phyloP scores from a whole-genome alignment of 2,329 filamentous ascomycete species.

The Grosmannia huntii region DNA sequence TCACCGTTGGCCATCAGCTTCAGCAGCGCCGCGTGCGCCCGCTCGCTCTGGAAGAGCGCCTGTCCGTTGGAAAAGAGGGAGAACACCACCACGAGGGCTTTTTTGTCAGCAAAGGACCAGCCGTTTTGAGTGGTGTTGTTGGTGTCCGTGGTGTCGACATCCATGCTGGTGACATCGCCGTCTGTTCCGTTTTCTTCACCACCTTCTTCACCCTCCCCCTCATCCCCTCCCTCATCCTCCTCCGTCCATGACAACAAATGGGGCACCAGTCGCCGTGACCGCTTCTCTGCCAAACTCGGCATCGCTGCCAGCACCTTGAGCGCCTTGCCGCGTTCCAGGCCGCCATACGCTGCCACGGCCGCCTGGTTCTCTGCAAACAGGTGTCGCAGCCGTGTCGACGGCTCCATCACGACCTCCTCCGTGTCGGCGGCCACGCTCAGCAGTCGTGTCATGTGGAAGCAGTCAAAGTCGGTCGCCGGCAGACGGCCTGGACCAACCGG shows the following conservation, averaged over 20 bases:
- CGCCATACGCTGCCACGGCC: constrained; percentile 33
- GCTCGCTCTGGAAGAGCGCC: constrained; percentile 63
- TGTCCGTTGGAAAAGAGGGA: constrained; percentile 76
- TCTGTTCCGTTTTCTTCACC: constrained; percentile 17
- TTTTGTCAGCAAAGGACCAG: constrained; percentile 72
- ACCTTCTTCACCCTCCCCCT: constrained; percentile 20
- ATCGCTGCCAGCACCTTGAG: constrained; percentile 63
- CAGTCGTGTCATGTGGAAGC: constrained; percentile 57
- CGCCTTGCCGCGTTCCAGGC: constrained; percentile 59
- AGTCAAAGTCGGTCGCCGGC: constrained; percentile 66
- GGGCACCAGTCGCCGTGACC: constrained; percentile 73
- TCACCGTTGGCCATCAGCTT: constrained; percentile 77
- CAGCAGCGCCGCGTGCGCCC: constrained; percentile 66
- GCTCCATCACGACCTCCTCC: constrained; percentile 37
- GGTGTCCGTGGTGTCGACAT: constrained; percentile 22
- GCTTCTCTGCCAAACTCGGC: constrained; percentile 70
- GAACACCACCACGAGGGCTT: constrained; percentile 70
- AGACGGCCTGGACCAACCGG: constrained; percentile 17
- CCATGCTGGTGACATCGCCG: constrained; percentile 11
- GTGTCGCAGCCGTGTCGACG: constrained; percentile 45
- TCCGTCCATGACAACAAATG: constrained; percentile 73
- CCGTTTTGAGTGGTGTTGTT: too few relatives aligned
- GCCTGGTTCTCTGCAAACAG: constrained; percentile 54
- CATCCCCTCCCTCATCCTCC: constrained; percentile 20
- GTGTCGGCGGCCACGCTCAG: constrained; percentile 36